Evolutionary conservation across 148 eudicot species (phyloP), one percentile per base, ranked within the genome.

Genomic region (Nyssa sinensis): DNA sequence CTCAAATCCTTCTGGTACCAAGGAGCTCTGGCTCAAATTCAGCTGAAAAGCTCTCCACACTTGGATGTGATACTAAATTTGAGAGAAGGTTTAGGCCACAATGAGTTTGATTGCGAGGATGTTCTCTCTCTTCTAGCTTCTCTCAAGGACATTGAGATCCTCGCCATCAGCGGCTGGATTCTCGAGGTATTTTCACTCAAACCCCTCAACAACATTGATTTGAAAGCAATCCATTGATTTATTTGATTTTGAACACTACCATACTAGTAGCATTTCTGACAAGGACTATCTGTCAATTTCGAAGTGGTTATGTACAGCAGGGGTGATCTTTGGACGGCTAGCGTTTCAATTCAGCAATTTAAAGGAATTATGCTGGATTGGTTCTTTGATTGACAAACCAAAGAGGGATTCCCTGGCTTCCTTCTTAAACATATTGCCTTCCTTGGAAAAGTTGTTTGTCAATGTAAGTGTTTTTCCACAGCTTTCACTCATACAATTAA

Each of bases 61-160:
- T 55, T 79, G 74, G 77, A 74, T 60, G 64, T 74, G 23, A 41
- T 31, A 8, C 78, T 79, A 16, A 53, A 79, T 72, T 34, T 79
- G 35, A 37, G 75, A 41, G 65, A 74, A 25, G 77, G 70, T 35
- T 34, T 64, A 7, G 81, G 59, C 16, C 23, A 14, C 3, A 68
- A 23, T n/a, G 60, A 62, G n/a, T 79, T 79, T 68, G 78, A 79
- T 51, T 74, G 69, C 34, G 77, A 74, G 64, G 81, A 72, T 25
- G 31, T 66, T 79, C 10, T 79, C 21, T n/a, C 44, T 21, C 81
- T 79, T 27, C 44, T 79, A 10, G 58, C 47, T 27, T 74, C 74
- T 27, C 12, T 79, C 25, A 62, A 68, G 34, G 81, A 74, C 57
- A 51, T 63, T n/a, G 70, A 79, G 68, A 51, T 5, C 17, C 74